Conservation (phyloP, 306 rosid genomes). For the Abrus precatorius region DNA sequence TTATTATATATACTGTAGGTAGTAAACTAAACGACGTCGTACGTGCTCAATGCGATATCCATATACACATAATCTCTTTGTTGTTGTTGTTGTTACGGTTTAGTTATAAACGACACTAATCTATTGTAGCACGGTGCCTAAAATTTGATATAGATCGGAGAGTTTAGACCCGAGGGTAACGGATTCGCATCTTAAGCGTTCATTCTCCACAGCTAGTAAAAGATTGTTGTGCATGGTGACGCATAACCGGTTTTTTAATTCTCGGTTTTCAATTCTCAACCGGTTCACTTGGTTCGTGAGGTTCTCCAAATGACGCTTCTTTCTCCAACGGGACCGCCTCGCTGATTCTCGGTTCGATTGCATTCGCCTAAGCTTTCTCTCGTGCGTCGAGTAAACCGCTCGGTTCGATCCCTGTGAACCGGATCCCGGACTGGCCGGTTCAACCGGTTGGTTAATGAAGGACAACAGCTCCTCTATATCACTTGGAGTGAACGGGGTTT, state of each 20-base stretch:
- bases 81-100: conserved; percentile 24
- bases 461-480: conserved; percentile 65
- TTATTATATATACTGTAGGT: not conserved
- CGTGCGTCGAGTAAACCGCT: conserved; percentile 49
- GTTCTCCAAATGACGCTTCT: conserved; percentile 68
- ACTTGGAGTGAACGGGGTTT: conserved; percentile 40
- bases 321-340: conserved; percentile 73
- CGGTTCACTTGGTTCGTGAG: conserved; percentile 55
- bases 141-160: conserved; percentile 54
- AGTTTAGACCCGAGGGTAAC: conserved; percentile 57
- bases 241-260: conserved; percentile 62
- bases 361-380: conserved; percentile 66
- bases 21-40: conserved; percentile 37
- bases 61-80: conserved; percentile 4
- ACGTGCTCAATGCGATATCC: conserved; percentile 35
- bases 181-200: conserved; percentile 61
- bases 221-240: conserved; percentile 50
- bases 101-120: conserved; percentile 11
- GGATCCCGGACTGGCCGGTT: conserved; percentile 55
- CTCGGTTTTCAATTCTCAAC: conserved; percentile 57
- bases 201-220: conserved; percentile 57
- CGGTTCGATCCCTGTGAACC: conserved; percentile 70
- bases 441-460: conserved; percentile 50
- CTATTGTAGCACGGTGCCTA: conserved; percentile 59
- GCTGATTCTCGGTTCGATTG: conserved; percentile 78